These are phyloP conservation scores for Platanthera guangdongensis DNA, from an alignment of 106 monocot genomes.

Conservation along the genomic window DNA sequence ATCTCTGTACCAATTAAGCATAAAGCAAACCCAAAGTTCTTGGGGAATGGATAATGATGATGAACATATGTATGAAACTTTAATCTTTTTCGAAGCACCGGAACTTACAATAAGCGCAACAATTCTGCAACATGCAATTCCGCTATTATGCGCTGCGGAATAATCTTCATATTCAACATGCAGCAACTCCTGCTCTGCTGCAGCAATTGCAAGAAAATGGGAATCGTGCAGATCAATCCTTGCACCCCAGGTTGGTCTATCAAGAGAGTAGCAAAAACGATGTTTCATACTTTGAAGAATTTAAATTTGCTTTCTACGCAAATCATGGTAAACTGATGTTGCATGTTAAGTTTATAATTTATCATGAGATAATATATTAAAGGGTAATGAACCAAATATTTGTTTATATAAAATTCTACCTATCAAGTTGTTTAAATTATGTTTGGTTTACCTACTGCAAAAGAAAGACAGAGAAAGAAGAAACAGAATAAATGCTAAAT, in stretches of 20 bases:
- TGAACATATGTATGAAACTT: neutral
- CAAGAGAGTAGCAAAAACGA: constrained; percentile 1
- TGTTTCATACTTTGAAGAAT: neutral
- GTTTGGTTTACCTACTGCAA: neutral
- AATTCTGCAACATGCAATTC: constrained; percentile 64
- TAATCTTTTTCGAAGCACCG: neutral
- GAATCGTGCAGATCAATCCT: constrained; percentile 60
- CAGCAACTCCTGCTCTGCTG: constrained; percentile 74
- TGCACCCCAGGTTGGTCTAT: constrained; percentile 66
- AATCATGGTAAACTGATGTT: neutral
- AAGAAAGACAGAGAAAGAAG: neutral
- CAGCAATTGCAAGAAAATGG: constrained; percentile 71
- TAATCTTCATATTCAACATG: constrained; percentile 77
- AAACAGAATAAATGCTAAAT: neutral
- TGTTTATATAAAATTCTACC: neutral
- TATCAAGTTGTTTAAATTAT: neutral
- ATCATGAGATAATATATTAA: neutral
- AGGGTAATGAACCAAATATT: neutral
- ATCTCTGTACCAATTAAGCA: neutral
- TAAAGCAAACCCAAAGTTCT: neutral
- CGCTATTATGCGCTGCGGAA: constrained; percentile 38
- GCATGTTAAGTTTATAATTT: neutral
- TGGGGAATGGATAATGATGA: neutral
- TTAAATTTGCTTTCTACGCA: neutral
- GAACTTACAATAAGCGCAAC: constrained; percentile 63